Evolutionary conservation across 345 rosid genomes (phyloP).

Genomic region (Citrus cavaleriei): DNA sequence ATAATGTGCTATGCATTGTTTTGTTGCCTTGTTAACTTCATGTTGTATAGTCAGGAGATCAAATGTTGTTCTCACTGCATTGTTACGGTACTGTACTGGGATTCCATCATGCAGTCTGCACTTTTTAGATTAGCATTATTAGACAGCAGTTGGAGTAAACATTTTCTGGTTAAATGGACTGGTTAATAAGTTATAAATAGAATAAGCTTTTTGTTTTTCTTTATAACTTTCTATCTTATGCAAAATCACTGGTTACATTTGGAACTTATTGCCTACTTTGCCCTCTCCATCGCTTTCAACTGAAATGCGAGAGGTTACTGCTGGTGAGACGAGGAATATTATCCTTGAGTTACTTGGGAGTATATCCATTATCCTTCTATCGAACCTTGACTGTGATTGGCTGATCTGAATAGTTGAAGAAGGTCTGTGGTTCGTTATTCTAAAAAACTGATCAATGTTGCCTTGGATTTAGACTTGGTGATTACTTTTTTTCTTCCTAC

Average conservation of each 20-base stretch:
- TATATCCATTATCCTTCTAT: not conserved
- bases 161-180: not conserved
- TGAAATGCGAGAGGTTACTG: not conserved
- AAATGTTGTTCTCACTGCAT: not conserved
- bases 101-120: not conserved
- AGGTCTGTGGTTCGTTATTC: not conserved
- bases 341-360: not conserved
- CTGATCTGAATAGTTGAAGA: not conserved
- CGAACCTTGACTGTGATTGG: not conserved
- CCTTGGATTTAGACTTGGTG: not conserved
- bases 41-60: not conserved
- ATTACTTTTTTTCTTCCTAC: not conserved
- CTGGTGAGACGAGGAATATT: not conserved
- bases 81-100: not conserved
- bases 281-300: not conserved
- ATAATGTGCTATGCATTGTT: not conserved
- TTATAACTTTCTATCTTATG: not conserved
- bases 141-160: not conserved
- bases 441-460: not conserved
- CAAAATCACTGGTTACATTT: not conserved
- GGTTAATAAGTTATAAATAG: not conserved
- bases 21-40: not conserved
- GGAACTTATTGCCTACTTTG: not conserved
- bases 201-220: not conserved
- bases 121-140: not conserved